A percentile compares a stretch with the other conserved stretches of the same genome.
phyloP scores from a whole-genome alignment of 2,329 filamentous ascomycete species.

The Monosporascus sp. region DNA sequence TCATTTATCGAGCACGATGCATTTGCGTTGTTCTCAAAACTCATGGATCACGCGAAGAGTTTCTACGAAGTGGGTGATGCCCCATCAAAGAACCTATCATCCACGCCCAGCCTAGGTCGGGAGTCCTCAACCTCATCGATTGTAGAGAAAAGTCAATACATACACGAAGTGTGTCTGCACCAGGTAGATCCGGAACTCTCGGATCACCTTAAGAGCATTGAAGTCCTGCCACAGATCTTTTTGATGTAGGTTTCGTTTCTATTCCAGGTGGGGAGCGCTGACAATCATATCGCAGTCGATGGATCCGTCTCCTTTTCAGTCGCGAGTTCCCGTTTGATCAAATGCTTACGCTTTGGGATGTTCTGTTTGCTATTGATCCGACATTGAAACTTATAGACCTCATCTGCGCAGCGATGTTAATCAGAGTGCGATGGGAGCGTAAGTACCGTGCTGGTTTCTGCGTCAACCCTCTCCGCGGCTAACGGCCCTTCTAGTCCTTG shows the following conservation, averaged over 20 bases:
- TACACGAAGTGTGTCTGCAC: constrained; percentile 76
- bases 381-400: constrained; percentile 76
- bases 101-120: constrained; percentile 18
- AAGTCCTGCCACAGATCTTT: constrained; percentile 94
- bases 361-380: constrained; percentile 81
- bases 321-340: constrained; percentile 89
- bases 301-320: constrained; percentile 89
- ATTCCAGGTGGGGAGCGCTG: not conserved
- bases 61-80: constrained; percentile 73
- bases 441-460: constrained; percentile 28
- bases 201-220: constrained; percentile 71
- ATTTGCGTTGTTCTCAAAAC: constrained; percentile 74
- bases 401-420: constrained; percentile 89
- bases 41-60: constrained; percentile 82
- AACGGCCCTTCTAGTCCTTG: constrained; percentile 54
- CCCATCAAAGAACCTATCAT: constrained; percentile 17
- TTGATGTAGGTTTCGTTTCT: constrained; percentile 60
- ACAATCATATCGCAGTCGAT: constrained; percentile 54
- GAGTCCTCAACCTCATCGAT: constrained; percentile 58
- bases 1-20: constrained; percentile 83
- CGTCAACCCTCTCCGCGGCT: constrained; percentile 8
- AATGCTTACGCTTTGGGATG: constrained; percentile 82
- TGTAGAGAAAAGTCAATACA: constrained; percentile 76
- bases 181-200: constrained; percentile 80
- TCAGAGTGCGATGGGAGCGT: constrained; percentile 88